Percentiles rank a stretch among this genome's conserved stretches.
Evolutionary conservation across 371 early-diverging fungal species (phyloP).

Genomic region (Umbelopsis sp.): DNA sequence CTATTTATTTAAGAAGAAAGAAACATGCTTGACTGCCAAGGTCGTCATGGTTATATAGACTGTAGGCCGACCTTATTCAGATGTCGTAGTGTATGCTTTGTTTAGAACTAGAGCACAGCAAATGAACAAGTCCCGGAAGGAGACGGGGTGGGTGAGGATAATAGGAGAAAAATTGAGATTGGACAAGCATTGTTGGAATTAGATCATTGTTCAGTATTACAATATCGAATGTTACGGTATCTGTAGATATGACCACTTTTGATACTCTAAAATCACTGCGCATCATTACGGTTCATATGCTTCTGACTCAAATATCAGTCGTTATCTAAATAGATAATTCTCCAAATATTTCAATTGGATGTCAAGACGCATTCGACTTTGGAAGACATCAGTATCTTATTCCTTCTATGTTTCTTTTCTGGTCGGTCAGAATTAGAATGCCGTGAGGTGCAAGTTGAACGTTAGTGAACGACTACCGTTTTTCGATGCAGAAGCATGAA

Average conservation of each 20-base stretch:
- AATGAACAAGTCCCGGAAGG: slow-evolving; percentile 9
- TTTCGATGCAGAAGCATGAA: too few relatives aligned
- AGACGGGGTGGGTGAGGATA: slow-evolving; percentile 7
- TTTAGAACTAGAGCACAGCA: slow-evolving; percentile 9
- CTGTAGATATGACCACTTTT: neutral
- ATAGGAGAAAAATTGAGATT: slow-evolving; percentile 16
- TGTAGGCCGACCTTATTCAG: neutral
- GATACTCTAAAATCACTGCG: neutral
- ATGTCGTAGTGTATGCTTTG: slow-evolving; percentile 9
- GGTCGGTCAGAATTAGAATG: slow-evolving; percentile 9
- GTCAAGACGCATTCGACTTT: neutral
- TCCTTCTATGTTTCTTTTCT: neutral
- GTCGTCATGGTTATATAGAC: slow-evolving; percentile 11
- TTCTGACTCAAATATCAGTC: slow-evolving; percentile 15
- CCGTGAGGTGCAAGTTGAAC: neutral
- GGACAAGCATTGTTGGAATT: slow-evolving; percentile 12
- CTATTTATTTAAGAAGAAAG: neutral
- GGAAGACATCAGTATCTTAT: neutral
- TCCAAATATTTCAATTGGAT: slow-evolving; percentile 13
- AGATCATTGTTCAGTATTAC: slow-evolving; percentile 13
- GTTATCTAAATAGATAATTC: slow-evolving; percentile 15
- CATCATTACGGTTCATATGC: slow-evolving; percentile 2
- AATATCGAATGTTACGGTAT: neutral
- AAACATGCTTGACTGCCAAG: neutral
- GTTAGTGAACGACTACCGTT: too few relatives aligned